Evolutionary conservation across 2,329 filamentous ascomycete genomes (phyloP).

Genomic region (Aspergillus brunneoviolaceus): DNA sequence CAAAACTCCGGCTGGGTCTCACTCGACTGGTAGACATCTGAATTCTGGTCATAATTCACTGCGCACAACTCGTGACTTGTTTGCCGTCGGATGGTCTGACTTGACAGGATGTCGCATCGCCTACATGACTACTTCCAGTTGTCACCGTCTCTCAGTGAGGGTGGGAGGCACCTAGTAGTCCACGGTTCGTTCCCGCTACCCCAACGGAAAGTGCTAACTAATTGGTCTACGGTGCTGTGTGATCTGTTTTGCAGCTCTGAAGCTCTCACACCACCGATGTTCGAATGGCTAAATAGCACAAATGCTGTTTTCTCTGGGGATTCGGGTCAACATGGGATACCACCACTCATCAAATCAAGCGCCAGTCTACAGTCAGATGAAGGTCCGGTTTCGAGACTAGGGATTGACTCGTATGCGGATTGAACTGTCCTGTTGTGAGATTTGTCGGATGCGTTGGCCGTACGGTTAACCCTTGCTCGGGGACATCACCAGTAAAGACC

Average conservation of each 20-base stretch:
- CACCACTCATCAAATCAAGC: too few relatives aligned
- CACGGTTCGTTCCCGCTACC: not conserved
- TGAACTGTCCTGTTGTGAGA: not conserved
- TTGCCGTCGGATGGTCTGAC: too few relatives aligned
- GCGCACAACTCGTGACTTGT: too few relatives aligned
- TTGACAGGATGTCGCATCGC: not conserved
- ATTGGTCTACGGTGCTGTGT: too few relatives aligned
- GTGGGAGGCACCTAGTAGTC: too few relatives aligned
- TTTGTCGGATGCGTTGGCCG: constrained; percentile 4
- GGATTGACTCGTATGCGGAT: too few relatives aligned
- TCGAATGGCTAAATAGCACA: too few relatives aligned
- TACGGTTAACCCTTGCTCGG: constrained; percentile 1
- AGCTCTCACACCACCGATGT: too few relatives aligned
- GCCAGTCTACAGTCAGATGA: too few relatives aligned
- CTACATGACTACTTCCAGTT: not conserved
- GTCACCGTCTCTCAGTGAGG: not conserved
- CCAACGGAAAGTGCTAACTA: not conserved
- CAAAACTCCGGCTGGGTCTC: not conserved
- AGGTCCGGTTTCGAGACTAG: too few relatives aligned
- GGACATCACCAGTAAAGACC: not conserved
- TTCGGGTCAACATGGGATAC: not conserved
- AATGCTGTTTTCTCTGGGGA: too few relatives aligned
- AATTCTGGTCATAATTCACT: not conserved
- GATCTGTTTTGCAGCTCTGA: too few relatives aligned
- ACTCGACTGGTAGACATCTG: not conserved